phyloP scores from a whole-genome alignment of 495 filamentous ascomycete genomes.

The Cladorrhinum samala region DNA sequence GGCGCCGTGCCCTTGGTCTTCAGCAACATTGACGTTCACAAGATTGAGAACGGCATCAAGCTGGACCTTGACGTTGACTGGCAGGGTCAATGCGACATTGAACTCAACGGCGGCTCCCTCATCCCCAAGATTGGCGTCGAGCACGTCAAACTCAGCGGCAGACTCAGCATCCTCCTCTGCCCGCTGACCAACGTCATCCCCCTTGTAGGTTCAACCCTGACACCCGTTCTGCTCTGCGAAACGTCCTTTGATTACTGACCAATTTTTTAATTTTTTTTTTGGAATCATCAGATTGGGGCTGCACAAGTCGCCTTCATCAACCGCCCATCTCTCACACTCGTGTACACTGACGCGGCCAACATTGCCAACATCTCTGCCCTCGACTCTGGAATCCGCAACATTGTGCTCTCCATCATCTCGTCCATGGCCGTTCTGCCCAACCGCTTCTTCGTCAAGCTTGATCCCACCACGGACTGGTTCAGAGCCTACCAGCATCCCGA shows the following conservation, averaged over 20 bases:
- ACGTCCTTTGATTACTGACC: no score
- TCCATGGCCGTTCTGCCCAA: slow-evolving; percentile 37
- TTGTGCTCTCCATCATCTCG: slow-evolving; percentile 33
- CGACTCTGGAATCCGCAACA: slow-evolving; percentile 29
- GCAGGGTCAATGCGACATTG: slow-evolving; percentile 37
- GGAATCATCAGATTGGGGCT: slow-evolving; percentile 43
- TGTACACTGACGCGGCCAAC: slow-evolving; percentile 37
- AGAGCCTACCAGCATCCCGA: slow-evolving; percentile 35
- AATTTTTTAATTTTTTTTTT: no score
- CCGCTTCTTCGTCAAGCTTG: slow-evolving; percentile 38
- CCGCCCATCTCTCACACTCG: slow-evolving; percentile 31
- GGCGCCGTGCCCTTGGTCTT: slow-evolving; percentile 31
- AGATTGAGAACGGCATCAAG: slow-evolving; percentile 35
- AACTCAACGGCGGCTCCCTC: slow-evolving; percentile 32
- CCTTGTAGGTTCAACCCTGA: slow-evolving; percentile 21
- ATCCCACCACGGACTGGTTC: slow-evolving; percentile 37
- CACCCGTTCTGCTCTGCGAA: no score
- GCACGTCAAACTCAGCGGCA: slow-evolving; percentile 35
- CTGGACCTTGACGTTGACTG: slow-evolving; percentile 40
- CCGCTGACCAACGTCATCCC: slow-evolving; percentile 37
- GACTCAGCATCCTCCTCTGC: slow-evolving; percentile 33
- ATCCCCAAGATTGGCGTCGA: slow-evolving; percentile 39
- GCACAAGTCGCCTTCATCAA: slow-evolving; percentile 42
- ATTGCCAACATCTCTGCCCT: slow-evolving; percentile 33
- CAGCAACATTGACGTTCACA: slow-evolving; percentile 33